These are phyloP conservation scores for Gossypium thurberi DNA, from an alignment of 345 rosid genomes.

Conservation along the genomic window DNA sequence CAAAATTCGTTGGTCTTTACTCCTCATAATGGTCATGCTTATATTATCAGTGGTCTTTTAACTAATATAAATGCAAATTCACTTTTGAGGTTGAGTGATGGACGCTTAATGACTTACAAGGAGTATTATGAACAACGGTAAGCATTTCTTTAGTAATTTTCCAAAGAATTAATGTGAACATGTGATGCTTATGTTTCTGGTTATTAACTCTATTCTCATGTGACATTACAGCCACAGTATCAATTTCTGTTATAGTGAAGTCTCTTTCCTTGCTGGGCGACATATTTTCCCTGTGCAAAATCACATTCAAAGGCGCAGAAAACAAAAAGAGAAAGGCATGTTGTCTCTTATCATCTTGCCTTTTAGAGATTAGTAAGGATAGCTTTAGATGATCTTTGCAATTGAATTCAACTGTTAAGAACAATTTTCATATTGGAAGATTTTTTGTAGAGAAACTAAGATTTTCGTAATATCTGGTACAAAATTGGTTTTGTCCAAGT, in stretches of 20 bases:
- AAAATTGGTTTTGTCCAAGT: too few species aligned
- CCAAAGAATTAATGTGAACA: neutral
- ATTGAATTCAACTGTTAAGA: neutral
- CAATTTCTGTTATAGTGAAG: constrained; percentile 27
- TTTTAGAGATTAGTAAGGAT: constrained; percentile 2
- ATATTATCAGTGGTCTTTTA: constrained; percentile 44
- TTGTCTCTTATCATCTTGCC: neutral
- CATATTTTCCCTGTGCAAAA: constrained; percentile 57
- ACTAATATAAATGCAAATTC: constrained; percentile 52
- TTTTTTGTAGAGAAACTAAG: neutral
- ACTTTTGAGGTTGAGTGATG: constrained; percentile 32
- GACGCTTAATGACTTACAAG: constrained; percentile 37
- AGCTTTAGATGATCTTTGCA: neutral
- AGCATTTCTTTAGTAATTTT: neutral
- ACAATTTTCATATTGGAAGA: neutral
- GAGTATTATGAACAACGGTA: constrained; percentile 51
- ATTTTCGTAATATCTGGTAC: neutral
- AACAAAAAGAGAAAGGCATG: constrained; percentile 55
- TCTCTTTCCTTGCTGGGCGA: constrained; percentile 43
- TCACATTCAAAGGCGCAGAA: constrained; percentile 32
- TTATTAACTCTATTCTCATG: neutral
- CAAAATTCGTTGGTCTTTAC: constrained; percentile 61
- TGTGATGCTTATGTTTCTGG: neutral
- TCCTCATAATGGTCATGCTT: constrained; percentile 61
- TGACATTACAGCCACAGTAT: constrained; percentile 48